A percentile compares a stretch with the other conserved stretches of the same genome.
Evolutionary conservation across 2,329 filamentous ascomycete genomes (phyloP).

Genomic region (Calonectria ilicicola): DNA sequence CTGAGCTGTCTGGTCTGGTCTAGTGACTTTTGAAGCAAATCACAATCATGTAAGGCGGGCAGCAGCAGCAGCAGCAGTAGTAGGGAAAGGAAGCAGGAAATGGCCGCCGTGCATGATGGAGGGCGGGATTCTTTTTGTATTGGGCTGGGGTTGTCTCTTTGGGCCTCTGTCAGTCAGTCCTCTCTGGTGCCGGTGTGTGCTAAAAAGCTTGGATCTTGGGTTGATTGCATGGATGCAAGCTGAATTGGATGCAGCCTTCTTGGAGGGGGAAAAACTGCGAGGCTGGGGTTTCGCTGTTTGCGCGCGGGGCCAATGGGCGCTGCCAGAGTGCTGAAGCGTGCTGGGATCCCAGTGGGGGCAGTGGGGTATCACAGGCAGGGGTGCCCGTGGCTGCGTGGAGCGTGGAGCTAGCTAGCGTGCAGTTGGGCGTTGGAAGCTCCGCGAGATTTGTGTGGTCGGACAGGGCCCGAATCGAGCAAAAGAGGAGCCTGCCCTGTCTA

Average conservation of each 20-base stretch:
- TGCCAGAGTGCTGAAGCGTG: no score
- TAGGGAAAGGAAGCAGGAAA: background rate
- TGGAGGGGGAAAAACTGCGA: conserved; percentile 3
- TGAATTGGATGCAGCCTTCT: background rate
- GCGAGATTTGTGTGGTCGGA: background rate
- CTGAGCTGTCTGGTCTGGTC: background rate
- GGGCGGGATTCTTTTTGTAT: conserved; percentile 26
- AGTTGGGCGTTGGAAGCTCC: background rate
- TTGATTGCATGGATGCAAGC: background rate
- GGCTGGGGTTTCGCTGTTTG: conserved; percentile 20
- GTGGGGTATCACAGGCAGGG: background rate
- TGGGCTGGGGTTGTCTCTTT: background rate
- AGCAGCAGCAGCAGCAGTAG: no score
- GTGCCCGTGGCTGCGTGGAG: background rate
- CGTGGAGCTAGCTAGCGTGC: no score
- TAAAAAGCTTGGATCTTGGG: background rate
- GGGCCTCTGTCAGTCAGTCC: background rate
- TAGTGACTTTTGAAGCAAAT: background rate
- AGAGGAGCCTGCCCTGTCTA: no score
- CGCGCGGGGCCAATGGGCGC: background rate
- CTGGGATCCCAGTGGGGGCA: background rate
- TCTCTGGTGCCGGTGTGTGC: no score
- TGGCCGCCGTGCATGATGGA: conserved; percentile 8
- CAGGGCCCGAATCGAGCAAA: background rate
- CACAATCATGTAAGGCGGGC: no score